phyloP scores from a whole-genome alignment of 129 eudicot genomes.

The Glebionis coronaria region DNA sequence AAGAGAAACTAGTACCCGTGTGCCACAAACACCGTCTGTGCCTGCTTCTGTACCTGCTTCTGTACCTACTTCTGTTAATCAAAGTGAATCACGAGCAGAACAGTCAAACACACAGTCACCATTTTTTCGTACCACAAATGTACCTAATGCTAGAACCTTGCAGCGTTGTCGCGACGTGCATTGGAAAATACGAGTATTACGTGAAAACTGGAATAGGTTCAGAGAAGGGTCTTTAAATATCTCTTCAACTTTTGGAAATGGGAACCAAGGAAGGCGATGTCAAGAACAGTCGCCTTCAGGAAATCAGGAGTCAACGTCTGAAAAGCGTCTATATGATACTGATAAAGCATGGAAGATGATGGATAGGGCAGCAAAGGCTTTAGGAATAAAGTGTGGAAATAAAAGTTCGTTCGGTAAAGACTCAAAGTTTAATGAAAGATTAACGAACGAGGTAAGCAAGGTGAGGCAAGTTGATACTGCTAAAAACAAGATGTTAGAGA shows the following conservation, averaged over 20 bases:
- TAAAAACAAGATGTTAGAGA: conserved; percentile 21
- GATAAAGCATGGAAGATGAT: conserved; percentile 91
- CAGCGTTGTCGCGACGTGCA: conserved; percentile 54
- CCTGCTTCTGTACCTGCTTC: conserved; percentile 10
- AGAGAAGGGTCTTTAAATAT: conserved; percentile 58
- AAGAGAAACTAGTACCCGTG: conserved; percentile 31
- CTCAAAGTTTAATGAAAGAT: conserved; percentile 30
- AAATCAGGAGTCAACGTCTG: neutral
- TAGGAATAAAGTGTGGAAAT: conserved; percentile 26
- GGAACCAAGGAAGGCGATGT: no score
- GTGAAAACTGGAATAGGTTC: conserved; percentile 72
- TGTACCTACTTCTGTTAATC: conserved; percentile 2
- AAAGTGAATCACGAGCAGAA: conserved; percentile 12
- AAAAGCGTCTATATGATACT: conserved; percentile 28
- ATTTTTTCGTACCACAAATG: conserved; percentile 20
- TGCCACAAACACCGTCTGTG: conserved; percentile 20
- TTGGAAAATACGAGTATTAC: conserved; percentile 56
- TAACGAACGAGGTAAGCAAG: conserved; percentile 21
- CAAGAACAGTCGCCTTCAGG: no score
- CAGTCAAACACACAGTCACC: conserved; percentile 14
- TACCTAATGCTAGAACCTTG: conserved; percentile 55
- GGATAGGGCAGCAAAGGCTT: conserved; percentile 57
- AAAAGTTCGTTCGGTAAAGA: conserved; percentile 9
- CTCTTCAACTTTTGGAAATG: conserved; percentile 22
- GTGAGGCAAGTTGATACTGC: conserved; percentile 21